Percentiles rank a stretch among this genome's conserved stretches.
Conservation (phyloP, 106 monocot genomes). For the Platanthera guangdongensis region DNA sequence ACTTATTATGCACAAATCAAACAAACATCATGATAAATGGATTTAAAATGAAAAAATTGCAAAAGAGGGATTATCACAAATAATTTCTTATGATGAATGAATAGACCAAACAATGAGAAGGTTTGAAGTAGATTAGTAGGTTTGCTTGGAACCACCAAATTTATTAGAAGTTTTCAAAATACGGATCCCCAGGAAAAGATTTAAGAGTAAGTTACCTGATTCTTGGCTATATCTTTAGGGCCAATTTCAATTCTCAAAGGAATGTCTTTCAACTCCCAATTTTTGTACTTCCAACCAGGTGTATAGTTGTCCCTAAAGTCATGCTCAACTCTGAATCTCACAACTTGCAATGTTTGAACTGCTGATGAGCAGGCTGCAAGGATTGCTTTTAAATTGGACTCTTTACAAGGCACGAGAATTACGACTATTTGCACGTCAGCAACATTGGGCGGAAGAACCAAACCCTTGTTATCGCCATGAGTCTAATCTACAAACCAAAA, state of each 20-base stretch:
- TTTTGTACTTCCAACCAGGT: too few relatives aligned
- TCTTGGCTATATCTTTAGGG: slow-evolving; percentile 76
- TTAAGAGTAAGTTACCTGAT: slow-evolving; percentile 59
- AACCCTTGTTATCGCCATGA: too few relatives aligned
- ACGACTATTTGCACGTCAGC: slow-evolving; percentile 75
- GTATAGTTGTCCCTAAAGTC: too few relatives aligned
- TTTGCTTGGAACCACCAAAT: not conserved
- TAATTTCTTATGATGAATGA: not conserved
- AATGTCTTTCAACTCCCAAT: too few relatives aligned
- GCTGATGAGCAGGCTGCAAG: slow-evolving; percentile 64
- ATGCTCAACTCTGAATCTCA: slow-evolving; percentile 62
- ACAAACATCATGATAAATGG: not conserved
- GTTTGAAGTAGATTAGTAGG: not conserved
- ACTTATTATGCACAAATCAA: not conserved
- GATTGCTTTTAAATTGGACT: slow-evolving; percentile 70
- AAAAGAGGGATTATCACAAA: not conserved
- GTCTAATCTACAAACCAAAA: too few relatives aligned
- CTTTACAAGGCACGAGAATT: slow-evolving; percentile 88
- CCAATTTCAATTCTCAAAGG: too few relatives aligned
- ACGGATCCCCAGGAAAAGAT: too few relatives aligned
- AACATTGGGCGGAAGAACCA: too few relatives aligned
- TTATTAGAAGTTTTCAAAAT: too few relatives aligned
- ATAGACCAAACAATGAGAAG: not conserved
- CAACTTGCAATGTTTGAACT: slow-evolving; percentile 34
- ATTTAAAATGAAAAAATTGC: not conserved